Conservation (phyloP, 345 rosid genomes). For the Heritiera fomes region DNA sequence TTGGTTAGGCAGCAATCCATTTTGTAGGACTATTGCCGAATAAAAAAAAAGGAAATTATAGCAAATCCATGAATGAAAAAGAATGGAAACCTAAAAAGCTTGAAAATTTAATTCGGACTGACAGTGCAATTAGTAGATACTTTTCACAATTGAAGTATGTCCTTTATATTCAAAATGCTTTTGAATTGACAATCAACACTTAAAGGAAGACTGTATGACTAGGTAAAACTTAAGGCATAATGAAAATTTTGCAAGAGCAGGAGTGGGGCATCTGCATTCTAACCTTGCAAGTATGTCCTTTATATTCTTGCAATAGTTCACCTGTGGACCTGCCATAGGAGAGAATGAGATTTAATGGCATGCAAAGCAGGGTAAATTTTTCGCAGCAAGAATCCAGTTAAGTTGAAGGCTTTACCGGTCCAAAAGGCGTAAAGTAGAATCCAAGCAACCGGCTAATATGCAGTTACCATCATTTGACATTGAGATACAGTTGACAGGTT, state of each 20-base stretch:
- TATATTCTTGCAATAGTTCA: slow-evolving; percentile 89
- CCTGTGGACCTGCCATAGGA: slow-evolving; percentile 62
- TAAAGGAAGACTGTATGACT: background rate
- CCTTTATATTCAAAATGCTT: background rate
- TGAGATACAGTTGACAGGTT: slow-evolving; percentile 92
- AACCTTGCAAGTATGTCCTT: slow-evolving; percentile 92
- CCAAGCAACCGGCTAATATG: slow-evolving; percentile 84
- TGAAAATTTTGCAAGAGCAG: slow-evolving; percentile 7
- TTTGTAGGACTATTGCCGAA: slow-evolving; percentile 72
- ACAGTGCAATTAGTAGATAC: slow-evolving; percentile 3
- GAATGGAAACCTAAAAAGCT: slow-evolving; percentile 2
- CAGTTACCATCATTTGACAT: slow-evolving; percentile 92
- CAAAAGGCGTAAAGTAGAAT: slow-evolving; percentile 80
- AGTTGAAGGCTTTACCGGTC: slow-evolving; percentile 53
- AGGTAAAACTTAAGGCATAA: background rate
- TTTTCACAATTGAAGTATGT: background rate
- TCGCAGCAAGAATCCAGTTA: slow-evolving; percentile 4
- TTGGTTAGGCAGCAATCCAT: slow-evolving; percentile 92
- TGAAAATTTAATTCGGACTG: background rate
- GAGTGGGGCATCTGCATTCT: slow-evolving; percentile 29
- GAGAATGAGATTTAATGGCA: slow-evolving; percentile 17
- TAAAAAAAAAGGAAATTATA: slow-evolving; percentile 11
- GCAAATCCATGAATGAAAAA: background rate
- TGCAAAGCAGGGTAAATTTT: background rate
- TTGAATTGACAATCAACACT: background rate